Percentiles rank a stretch among this genome's conserved stretches.
phyloP scores from a whole-genome alignment of 202 grass and related monocot genomes.

The Saccharum hybrid region DNA sequence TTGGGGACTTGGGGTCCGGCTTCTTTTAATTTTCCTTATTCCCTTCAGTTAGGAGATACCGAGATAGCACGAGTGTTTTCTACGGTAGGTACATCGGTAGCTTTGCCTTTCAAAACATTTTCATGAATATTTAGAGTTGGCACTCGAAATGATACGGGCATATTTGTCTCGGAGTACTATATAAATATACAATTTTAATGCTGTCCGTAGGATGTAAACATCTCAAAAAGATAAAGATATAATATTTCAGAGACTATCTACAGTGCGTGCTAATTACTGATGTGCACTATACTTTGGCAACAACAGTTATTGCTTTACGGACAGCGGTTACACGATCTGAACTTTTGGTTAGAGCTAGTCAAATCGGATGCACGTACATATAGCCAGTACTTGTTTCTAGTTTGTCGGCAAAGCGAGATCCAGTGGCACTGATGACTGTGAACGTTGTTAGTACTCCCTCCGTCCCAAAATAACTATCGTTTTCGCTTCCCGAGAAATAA shows the following conservation, averaged over 20 bases:
- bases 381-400: too few relatives aligned
- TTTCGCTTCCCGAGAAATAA: too few relatives aligned
- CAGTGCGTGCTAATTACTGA: too few relatives aligned
- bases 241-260: too few relatives aligned
- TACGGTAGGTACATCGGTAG: neutral
- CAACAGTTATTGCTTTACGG: neutral
- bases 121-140: neutral
- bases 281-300: too few relatives aligned
- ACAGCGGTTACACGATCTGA: constrained; percentile 9
- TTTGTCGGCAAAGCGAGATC: too few relatives aligned
- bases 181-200: neutral
- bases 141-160: neutral
- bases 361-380: constrained; percentile 8
- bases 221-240: too few relatives aligned
- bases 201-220: too few relatives aligned
- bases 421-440: too few relatives aligned
- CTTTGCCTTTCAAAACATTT: neutral
- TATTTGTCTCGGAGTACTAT: neutral
- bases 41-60: neutral
- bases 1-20: neutral
- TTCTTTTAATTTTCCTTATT: neutral
- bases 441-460: too few relatives aligned
- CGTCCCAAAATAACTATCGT: too few relatives aligned
- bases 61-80: neutral
- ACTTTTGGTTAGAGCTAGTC: constrained; percentile 6